These are phyloP conservation scores for Alternaria tenuissima DNA, from an alignment of 2,329 filamentous ascomycete species.

Conservation along the genomic window DNA sequence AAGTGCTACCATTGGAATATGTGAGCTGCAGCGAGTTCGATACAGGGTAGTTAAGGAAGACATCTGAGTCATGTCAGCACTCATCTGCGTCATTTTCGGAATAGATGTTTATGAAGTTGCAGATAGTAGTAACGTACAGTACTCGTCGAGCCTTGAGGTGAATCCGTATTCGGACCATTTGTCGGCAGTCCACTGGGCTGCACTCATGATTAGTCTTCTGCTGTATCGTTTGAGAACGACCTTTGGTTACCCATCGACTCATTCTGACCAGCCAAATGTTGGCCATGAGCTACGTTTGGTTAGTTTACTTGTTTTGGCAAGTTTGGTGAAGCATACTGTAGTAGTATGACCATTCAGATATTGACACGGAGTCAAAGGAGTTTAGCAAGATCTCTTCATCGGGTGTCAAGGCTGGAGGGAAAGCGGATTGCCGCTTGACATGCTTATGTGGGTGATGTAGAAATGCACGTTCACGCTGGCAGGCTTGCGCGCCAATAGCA, in stretches of 20 bases:
- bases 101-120: background rate
- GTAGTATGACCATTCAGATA: slow-evolving; percentile 50
- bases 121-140: slow-evolving; percentile 28
- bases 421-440: slow-evolving; percentile 41
- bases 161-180: slow-evolving; percentile 49
- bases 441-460: slow-evolving; percentile 31
- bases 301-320: slow-evolving; percentile 9
- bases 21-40: slow-evolving; percentile 46
- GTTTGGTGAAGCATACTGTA: slow-evolving; percentile 38
- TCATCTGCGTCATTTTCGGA: background rate
- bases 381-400: slow-evolving; percentile 52
- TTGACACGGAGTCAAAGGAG: slow-evolving; percentile 53
- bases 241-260: slow-evolving; percentile 37
- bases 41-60: slow-evolving; percentile 51
- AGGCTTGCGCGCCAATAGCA: slow-evolving; percentile 45
- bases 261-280: slow-evolving; percentile 45
- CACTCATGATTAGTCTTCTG: background rate
- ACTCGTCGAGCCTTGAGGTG: slow-evolving; percentile 48
- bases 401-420: slow-evolving; percentile 45
- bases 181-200: slow-evolving; percentile 52
- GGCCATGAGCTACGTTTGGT: slow-evolving; percentile 39
- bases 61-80: slow-evolving; percentile 28
- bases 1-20: slow-evolving; percentile 47
- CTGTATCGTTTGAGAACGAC: background rate
- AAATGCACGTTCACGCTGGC: slow-evolving; percentile 43